Base-by-base conservation (phyloP, 192 early-diverging fungal species). In the Mortierella claussenii region DNA sequence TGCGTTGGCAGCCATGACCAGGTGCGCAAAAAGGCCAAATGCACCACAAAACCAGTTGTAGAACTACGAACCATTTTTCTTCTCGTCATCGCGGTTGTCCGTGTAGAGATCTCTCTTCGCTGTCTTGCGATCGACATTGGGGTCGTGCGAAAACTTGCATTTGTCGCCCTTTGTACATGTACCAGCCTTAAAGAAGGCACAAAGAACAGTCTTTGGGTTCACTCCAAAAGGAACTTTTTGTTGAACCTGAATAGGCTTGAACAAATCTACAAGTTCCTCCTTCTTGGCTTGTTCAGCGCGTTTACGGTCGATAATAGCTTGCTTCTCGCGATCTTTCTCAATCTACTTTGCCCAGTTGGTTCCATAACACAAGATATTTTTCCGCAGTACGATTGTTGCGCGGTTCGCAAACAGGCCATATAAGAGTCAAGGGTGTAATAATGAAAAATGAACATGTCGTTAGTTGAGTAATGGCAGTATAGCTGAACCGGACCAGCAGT, bases 181-280 rank as follows among this genome's bases (percentile, higher is more conserved):
- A 4, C 98, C 98, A 13, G 85, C 83, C 84, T 98, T 99, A 84
- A 96, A 97, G 75, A 89, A 89, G 55, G 88, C 86, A 81, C 98
- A 99, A 44, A 99, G 67, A 0, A 99, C 89, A 13, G 96, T 94
- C 66, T 98, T 98, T 30, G 98, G 98, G 80, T 99, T 91, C 4
- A 95, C 92, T 31, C 97, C 97, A 69, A 99, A 99, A 10, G 98
- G 97, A 43, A 99, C 95, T 81, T 98, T 99, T 78, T 97, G 96
- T 31, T 83, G 80, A 46, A 82, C 80, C 65, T 90, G 86, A 46
- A 95, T 89, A 21, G 95, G 94, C 68, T 94, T 96, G 88, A 98
- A 98, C 23, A 98, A 81, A 55, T 92, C 93, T 17, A 85, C 89
- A 33, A 98, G 81, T 70, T 99, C 97, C 12, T 93, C 90, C 83